Base-by-base conservation (phyloP, 257 asterid species). In the Rubia yunnanensis region DNA sequence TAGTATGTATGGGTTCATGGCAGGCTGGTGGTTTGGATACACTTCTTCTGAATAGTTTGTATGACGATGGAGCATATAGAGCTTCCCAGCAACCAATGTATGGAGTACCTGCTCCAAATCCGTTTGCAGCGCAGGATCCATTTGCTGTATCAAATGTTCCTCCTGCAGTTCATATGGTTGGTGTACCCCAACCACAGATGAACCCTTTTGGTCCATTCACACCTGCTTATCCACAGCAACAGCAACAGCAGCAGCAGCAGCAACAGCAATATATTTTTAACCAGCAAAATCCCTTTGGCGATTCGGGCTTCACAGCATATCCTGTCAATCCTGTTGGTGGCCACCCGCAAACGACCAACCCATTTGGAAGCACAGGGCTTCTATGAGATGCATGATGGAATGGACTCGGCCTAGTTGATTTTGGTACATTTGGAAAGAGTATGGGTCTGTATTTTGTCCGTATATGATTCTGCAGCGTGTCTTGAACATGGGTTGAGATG, bases 1-100 rank as follows among this genome's bases (percentile, higher is more conserved):
- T 9, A 28, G 60, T 66, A 22, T 50, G 8, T 18, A 2, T 46
- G 46, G 63, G 24, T 60, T 50, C 36, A 27, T 66, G 71, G 76
- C 86, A 94, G 99, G 98, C 81, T 23, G 99, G 99, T 71, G 98
- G 99, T 67, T 76, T 94, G 81, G 99, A 94, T 69, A 85, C 95
- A 9, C 96, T 94, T 65, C 82, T 80, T 23, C 96, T 94, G 27
- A 74, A 73, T 73, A 90, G 97, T 70, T 76, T 94, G 73, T 94
- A 94, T 9, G 96, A 88, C 22, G 98, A 88, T 66, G 91, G 88
- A 23, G 95, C 98, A 38, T 90, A 82, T 72, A 81, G 98, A 84
- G 96, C 96, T 14, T 80, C 96, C 62, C 96, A 84, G 82, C 95
- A 81, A 65, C 95, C 96, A 10, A 81, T 73, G 53, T 94, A 88